Evolutionary conservation across 169 alveolate species (phyloP), one percentile per base, ranked within the genome.

Genomic region (Plasmodium fragile): DNA sequence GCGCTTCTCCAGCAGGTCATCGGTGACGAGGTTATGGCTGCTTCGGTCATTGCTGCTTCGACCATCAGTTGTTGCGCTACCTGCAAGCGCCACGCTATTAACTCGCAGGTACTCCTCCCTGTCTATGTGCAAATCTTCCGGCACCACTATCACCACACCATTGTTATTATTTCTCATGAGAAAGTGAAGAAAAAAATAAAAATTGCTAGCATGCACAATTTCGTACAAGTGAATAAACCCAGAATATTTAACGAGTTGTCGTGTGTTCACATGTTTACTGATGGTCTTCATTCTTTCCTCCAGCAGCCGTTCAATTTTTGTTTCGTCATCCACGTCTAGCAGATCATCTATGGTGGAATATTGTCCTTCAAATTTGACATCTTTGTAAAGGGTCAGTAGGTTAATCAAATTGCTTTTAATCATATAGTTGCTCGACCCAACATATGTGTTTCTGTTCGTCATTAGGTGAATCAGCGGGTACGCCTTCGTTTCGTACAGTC

Each of bases 191-290:
- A 89, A 89, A 59, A 79, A 89, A 39, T 78, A 89, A 32, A 89
- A 53, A 89, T 89, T 89, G 6, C 34, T 59, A 6, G 13, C 82
- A 49, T 89, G 55, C 22, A 89, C 72, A 59, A 89, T 89, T 89
- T 89, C 94, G 81, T 89, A 89, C 34, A 89, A 34, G 82, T 89
- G 18, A 6, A 89, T 89, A 79, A 89, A 1, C 8, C 94, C 94
- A 7, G 84, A 72, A 78, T 78, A 77, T 43, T 89, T 89, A 34
- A 89, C 34, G 16, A 89, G 2, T 32, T 89, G 81, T 5, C 82
- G 70, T 18, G 45, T 36, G 49, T 36, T 77, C 28, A 69, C 82
- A 78, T 53, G 25, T 34, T 59, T 89, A 55, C 72, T 80, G 82
- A 89, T 89, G 49, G 41, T 28, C 45, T 55, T 39, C 18, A 80